These are phyloP conservation scores for Xylariomycetidae sp. DNA, from an alignment of 2,329 filamentous ascomycete species.

Conservation along the genomic window DNA sequence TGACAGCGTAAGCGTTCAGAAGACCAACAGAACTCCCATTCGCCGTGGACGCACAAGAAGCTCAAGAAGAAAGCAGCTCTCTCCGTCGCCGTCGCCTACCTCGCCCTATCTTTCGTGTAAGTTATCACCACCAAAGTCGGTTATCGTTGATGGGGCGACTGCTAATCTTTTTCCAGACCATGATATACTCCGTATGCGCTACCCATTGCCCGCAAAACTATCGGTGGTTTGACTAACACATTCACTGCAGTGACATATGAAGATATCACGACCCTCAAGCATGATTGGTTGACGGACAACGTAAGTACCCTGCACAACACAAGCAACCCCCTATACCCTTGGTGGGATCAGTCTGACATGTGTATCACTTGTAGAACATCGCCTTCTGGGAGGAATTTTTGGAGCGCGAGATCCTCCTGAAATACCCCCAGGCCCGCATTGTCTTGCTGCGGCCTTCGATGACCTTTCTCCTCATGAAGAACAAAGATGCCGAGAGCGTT, in stretches of 20 bases:
- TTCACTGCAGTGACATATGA: conserved; percentile 66
- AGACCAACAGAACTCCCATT: conserved; percentile 7
- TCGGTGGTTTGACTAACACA: conserved; percentile 10
- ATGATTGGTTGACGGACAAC: conserved; percentile 97
- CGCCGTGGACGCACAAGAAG: conserved; percentile 12
- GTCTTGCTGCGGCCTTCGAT: conserved; percentile 87
- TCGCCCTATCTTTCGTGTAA: conserved; percentile 41
- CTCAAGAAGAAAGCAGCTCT: conserved; percentile 24
- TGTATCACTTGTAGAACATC: conserved; percentile 61
- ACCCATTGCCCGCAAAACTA: background rate
- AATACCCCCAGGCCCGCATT: conserved; percentile 79
- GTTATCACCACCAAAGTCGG: conserved; percentile 14
- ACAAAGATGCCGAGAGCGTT: conserved; percentile 48
- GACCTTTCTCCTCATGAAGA: conserved; percentile 85
- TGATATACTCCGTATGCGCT: conserved; percentile 30
- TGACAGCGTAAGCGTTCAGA: conserved; percentile 25
- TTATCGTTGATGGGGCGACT: conserved; percentile 3
- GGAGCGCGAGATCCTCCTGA: conserved; percentile 77
- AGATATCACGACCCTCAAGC: conserved; percentile 80
- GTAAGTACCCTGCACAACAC: conserved; percentile 54
- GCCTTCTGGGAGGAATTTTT: conserved; percentile 98
- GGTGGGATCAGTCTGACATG: conserved; percentile 16
- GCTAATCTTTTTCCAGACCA: conserved; percentile 25
- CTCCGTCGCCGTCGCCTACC: conserved; percentile 30
- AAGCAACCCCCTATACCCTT: conserved; percentile 4